Percentiles rank a stretch among this genome's conserved stretches.
These are phyloP conservation scores for Hanseniaspora opuntiae DNA, from an alignment of 805 yeast genomes.

Conservation along the genomic window DNA sequence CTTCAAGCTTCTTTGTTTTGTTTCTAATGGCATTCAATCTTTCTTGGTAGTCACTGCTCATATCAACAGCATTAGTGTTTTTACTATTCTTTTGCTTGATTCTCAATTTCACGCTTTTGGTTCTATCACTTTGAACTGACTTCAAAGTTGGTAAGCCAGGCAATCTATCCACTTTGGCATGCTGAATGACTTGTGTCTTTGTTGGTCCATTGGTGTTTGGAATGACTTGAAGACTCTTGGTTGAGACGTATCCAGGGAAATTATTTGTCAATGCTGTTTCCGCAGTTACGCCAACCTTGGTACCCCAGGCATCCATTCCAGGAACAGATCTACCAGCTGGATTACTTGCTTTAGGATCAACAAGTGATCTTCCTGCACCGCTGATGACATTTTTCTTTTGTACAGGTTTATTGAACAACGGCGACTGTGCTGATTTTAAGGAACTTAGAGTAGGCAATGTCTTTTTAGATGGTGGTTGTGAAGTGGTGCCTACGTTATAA, in stretches of 20 bases:
- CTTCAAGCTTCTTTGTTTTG: constrained; percentile 4
- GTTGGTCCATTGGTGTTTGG: background rate
- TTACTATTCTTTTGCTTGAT: constrained; percentile 1
- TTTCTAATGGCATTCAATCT: constrained; percentile 4
- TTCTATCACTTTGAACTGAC: background rate
- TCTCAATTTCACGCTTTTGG: background rate
- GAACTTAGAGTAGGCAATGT: background rate
- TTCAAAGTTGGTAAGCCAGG: constrained; percentile 7
- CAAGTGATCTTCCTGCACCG: background rate
- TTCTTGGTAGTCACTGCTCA: background rate
- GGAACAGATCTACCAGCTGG: background rate
- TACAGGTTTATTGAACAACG: background rate
- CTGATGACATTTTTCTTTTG: background rate
- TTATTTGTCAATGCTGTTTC: background rate
- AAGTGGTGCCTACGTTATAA: background rate
- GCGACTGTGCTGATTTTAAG: background rate
- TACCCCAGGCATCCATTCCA: background rate
- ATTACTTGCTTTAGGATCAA: background rate
- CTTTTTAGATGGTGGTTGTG: background rate
- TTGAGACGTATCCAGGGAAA: background rate
- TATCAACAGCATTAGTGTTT: background rate
- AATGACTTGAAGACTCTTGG: background rate
- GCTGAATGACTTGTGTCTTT: background rate
- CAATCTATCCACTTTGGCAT: background rate
- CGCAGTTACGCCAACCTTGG: background rate